phyloP scores from a whole-genome alignment of 305 asterid genomes.

The Fraxinus sp. region DNA sequence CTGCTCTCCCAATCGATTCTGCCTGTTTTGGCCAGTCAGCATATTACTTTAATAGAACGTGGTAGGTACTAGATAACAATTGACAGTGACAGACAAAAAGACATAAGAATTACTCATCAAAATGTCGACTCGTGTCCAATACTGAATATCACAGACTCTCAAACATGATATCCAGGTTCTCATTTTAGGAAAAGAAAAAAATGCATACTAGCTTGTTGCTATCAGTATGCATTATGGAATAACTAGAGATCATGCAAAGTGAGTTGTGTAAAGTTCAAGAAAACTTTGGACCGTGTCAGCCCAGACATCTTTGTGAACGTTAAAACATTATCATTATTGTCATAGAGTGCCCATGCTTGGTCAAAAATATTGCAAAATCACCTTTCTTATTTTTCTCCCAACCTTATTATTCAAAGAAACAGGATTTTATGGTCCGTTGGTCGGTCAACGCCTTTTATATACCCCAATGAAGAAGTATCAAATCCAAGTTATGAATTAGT shows the following conservation, averaged over 20 bases:
- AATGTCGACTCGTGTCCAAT: neutral
- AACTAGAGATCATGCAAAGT: neutral
- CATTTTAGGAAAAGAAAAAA: neutral
- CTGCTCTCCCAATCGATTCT: conserved; percentile 57
- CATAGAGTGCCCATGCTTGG: neutral
- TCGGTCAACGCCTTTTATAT: neutral
- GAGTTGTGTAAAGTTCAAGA: neutral
- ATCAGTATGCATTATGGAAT: neutral
- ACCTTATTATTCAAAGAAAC: neutral
- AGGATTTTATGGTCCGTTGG: neutral
- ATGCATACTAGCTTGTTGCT: neutral
- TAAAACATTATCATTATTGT: neutral
- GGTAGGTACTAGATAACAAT: neutral
- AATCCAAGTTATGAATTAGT: neutral
- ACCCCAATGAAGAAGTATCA: neutral
- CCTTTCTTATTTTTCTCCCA: neutral
- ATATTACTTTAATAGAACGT: no score
- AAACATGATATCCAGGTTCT: neutral
- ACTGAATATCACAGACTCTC: neutral
- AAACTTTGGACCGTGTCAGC: neutral
- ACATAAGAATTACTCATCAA: neutral
- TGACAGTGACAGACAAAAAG: neutral
- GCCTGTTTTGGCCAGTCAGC: conserved; percentile 35
- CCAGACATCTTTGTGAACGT: neutral
- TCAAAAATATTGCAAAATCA: neutral